Conservation (phyloP, 345 rosid genomes). For the thale cress (Arabidopsis thaliana) region TAIR10.1 NC_003076.8:8412501-8413000, state of each 20-base stretch:
- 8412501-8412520: conserved; percentile 34
- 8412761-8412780: not conserved
- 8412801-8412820: not conserved
- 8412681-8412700: not conserved
- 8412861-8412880: not conserved
- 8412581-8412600: not conserved
- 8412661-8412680: not conserved
- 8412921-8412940: conserved; percentile 22
- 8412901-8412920: conserved; percentile 29
- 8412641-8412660: not conserved
- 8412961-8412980: conserved; percentile 49
- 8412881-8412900: conserved; percentile 35
- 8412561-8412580: conserved; percentile 2
- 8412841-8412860: not conserved
- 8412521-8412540: conserved; percentile 9
- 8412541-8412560: conserved; percentile 15
- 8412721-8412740: not conserved
- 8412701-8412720: not conserved
- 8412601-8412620: not conserved
- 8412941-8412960: conserved; percentile 30
- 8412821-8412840: not conserved
- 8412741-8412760: not conserved
- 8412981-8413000: conserved; percentile 47
- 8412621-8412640: not conserved
- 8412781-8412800: not conserved